Evolutionary conservation across 495 filamentous ascomycete genomes (phyloP).

Genomic region (Wilcoxina mikolae): DNA sequence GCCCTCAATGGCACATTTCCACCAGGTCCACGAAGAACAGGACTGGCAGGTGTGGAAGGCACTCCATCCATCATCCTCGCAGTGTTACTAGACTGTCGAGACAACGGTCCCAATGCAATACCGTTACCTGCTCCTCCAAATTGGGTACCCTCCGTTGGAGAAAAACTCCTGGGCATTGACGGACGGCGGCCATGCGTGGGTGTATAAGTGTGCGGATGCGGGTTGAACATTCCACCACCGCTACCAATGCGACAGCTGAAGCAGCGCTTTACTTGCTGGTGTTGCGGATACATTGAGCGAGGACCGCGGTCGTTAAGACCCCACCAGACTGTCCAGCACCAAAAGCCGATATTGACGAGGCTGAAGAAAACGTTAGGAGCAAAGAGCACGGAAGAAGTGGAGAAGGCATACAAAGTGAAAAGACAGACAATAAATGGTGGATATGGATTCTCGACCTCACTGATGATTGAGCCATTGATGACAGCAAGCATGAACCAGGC

Average conservation of each 20-base stretch:
- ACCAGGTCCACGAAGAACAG: too few relatives aligned
- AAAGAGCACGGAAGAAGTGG: not conserved
- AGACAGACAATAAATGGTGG: not conserved
- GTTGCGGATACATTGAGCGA: not conserved
- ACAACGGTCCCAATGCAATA: too few relatives aligned
- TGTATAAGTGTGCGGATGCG: too few relatives aligned
- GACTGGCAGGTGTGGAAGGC: too few relatives aligned
- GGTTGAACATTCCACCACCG: too few relatives aligned
- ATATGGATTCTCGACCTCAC: not conserved
- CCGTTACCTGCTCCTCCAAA: too few relatives aligned
- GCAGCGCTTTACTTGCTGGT: not conserved
- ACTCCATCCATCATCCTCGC: too few relatives aligned
- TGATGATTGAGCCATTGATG: not conserved
- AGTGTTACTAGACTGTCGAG: too few relatives aligned
- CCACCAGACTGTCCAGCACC: not conserved
- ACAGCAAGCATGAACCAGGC: not conserved
- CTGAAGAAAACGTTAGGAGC: not conserved
- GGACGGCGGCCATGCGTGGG: too few relatives aligned
- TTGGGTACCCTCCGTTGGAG: too few relatives aligned
- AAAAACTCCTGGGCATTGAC: too few relatives aligned
- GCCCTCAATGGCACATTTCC: too few relatives aligned
- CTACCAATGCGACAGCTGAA: not conserved
- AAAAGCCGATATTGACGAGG: not conserved
- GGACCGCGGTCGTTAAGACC: not conserved
- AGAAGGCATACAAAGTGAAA: not conserved